Evolutionary conservation across 345 rosid species (phyloP), one percentile per base, ranked within the genome.

Genomic region (Boechera retrofracta): DNA sequence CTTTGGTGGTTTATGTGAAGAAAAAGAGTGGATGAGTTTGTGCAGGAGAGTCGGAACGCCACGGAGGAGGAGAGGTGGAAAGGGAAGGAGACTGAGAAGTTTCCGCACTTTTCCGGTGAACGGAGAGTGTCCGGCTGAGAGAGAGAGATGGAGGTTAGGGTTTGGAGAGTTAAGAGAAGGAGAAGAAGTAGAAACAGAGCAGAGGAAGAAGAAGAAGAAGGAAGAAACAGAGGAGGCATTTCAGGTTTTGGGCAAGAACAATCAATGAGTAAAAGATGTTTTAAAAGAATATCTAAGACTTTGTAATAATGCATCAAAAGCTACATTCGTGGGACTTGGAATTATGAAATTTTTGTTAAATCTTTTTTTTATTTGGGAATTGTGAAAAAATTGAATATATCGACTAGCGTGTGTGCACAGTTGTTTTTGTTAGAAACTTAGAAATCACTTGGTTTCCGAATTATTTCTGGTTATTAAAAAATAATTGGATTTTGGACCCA

Each of bases 21-120:
- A 81, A 73, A 82, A 65, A 88, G 84, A 71, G 89, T 49, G 5
- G 89, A 55, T 8, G 91, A 87, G 80, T 89, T 91, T 64, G 67
- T 32, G 82, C 98, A 93, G 24, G 92, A 81, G 44, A 93, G 89
- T 18, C 71, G 77, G 48, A 86, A 86, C 73, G 84, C 87, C 31
- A 65, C 28, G 41, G 85, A 82, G 32, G 92, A 41, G 69, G 84
- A 84, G 72, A 88, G 69, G 80, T 86, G 81, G 74, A 92, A 92
- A 24, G 98, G 98, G 65, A 82, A 89, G 10, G 96, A 85, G 24
- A 90, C 57, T 4, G 72, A 81, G 54, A 87, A 73, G 64, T 71
- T 78, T 39, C 98, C 94, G 32, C 98, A 92, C 21, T 12, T 80
- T 58, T 85, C 88, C 44, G 78, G 78, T 78, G 88, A 85, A 3